These are phyloP conservation scores for Exidia glandulosa DNA, from an alignment of 768 basidiomycete species.

Conservation along the genomic window DNA sequence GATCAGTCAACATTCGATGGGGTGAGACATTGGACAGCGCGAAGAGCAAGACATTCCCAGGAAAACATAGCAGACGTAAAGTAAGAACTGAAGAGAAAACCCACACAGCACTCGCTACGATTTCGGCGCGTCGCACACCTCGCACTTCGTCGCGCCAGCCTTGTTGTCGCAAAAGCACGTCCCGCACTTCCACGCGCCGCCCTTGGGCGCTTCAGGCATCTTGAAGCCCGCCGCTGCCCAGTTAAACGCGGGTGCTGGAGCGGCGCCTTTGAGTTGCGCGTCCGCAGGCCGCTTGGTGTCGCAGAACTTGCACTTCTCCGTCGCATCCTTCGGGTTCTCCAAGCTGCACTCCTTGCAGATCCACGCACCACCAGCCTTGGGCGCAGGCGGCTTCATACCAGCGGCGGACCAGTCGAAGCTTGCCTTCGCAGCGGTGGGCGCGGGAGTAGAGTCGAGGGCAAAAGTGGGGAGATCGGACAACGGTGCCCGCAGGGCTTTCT, in stretches of 20 bases:
- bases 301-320: constrained; percentile 36
- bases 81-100: no score
- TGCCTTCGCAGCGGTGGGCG: constrained; percentile 15
- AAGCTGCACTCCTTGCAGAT: constrained; percentile 43
- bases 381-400: constrained; percentile 36
- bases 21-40: no score
- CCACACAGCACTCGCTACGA: no score
- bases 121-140: constrained; percentile 33
- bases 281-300: constrained; percentile 23
- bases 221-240: constrained; percentile 33
- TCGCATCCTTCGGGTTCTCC: constrained; percentile 25
- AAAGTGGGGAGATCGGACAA: constrained; percentile 36
- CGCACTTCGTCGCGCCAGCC: constrained; percentile 35
- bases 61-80: no score
- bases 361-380: constrained; percentile 30
- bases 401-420: constrained; percentile 55
- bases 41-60: no score
- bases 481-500: constrained; percentile 14
- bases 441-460: constrained; percentile 20
- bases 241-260: background rate
- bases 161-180: constrained; percentile 31
- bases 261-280: background rate
- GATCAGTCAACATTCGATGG: no score
- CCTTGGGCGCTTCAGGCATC: constrained; percentile 17
- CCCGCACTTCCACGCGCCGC: constrained; percentile 17